Conservation (phyloP, 2,329 filamentous ascomycete genomes). For the Sarocladium strictum region DNA sequence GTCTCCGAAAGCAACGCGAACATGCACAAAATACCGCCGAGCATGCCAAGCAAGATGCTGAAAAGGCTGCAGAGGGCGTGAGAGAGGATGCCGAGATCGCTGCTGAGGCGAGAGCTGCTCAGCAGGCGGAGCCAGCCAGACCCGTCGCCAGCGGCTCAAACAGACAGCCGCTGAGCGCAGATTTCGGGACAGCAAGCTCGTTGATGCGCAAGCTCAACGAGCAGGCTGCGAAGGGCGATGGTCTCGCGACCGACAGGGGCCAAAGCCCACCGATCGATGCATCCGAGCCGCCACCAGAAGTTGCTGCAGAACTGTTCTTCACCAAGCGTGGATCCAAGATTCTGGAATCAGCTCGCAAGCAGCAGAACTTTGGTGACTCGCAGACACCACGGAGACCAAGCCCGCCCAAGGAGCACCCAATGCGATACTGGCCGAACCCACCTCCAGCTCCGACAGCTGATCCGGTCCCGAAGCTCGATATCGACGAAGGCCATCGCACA, state of each 20-base stretch:
- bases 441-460: background rate
- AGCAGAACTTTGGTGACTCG: slow-evolving; percentile 12
- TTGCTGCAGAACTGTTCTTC: slow-evolving; percentile 44
- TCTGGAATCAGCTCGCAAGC: slow-evolving; percentile 29
- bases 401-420: slow-evolving; percentile 29
- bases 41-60: background rate
- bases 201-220: background rate
- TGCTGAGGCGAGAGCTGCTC: slow-evolving; percentile 1
- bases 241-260: background rate
- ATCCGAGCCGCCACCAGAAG: slow-evolving; percentile 29
- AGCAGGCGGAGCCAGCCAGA: background rate
- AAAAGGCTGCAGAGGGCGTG: background rate
- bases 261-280: slow-evolving; percentile 14
- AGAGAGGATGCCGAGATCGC: slow-evolving; percentile 4
- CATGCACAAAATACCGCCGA: background rate
- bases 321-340: slow-evolving; percentile 39
- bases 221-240: background rate
- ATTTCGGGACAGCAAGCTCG: background rate
- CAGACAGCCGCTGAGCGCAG: background rate
- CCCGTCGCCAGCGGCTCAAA: background rate
- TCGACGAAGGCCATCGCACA: background rate
- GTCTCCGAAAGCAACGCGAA: background rate
- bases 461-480: background rate
- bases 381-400: slow-evolving; percentile 11
- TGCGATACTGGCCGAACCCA: slow-evolving; percentile 18